phyloP scores from a whole-genome alignment of 306 rosid genomes.

The Echinosophora koreensis region DNA sequence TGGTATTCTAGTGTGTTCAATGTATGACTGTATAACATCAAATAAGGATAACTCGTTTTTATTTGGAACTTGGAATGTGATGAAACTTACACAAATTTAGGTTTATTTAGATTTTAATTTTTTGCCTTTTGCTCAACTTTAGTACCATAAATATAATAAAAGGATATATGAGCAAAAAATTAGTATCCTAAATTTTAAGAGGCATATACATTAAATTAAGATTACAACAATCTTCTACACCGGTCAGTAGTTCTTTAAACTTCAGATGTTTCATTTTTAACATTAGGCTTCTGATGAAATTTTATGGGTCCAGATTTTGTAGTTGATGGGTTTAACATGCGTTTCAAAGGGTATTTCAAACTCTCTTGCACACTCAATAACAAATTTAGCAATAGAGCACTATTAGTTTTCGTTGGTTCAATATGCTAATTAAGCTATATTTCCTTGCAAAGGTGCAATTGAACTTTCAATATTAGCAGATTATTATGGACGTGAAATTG shows the following conservation, averaged over 20 bases:
- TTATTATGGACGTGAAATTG: slow-evolving; percentile 89
- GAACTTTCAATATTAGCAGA: slow-evolving; percentile 94
- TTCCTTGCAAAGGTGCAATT: slow-evolving; percentile 77
- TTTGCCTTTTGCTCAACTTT: not conserved
- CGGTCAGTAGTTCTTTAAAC: slow-evolving; percentile 15
- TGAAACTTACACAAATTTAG: slow-evolving; percentile 10
- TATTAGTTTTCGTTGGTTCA: slow-evolving; percentile 21
- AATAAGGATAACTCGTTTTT: slow-evolving; percentile 6
- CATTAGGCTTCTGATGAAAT: slow-evolving; percentile 11
- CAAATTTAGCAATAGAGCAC: slow-evolving; percentile 12
- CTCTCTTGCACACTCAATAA: not conserved
- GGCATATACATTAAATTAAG: not conserved
- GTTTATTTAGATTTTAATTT: not conserved
- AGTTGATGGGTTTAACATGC: slow-evolving; percentile 13
- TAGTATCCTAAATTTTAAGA: slow-evolving; percentile 16
- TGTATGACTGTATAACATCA: slow-evolving; percentile 10
- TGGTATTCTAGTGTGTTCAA: slow-evolving; percentile 14
- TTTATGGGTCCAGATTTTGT: slow-evolving; percentile 31
- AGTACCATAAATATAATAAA: slow-evolving; percentile 11
- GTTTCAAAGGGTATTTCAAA: slow-evolving; percentile 33
- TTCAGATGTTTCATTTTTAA: slow-evolving; percentile 31
- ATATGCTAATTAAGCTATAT: slow-evolving; percentile 42
- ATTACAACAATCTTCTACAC: not conserved
- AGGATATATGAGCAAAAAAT: slow-evolving; percentile 11
- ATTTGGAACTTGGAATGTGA: slow-evolving; percentile 9